These are phyloP conservation scores for Trichoderma pleuroti DNA, from an alignment of 2,329 filamentous ascomycete genomes.

Conservation along the genomic window DNA sequence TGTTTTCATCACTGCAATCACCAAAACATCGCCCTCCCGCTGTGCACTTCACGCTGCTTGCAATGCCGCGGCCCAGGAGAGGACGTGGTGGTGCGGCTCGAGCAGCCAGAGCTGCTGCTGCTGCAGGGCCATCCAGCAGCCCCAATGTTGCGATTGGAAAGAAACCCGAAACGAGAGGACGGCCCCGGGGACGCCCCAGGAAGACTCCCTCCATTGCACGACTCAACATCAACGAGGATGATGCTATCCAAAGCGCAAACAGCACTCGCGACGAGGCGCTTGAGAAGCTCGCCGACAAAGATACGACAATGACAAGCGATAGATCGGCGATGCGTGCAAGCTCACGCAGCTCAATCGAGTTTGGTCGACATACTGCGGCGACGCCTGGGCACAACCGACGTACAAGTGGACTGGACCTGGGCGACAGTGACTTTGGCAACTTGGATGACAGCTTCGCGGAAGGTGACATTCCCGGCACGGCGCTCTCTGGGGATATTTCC, in stretches of 20 bases:
- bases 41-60: neutral
- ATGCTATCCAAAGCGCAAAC: slow-evolving; percentile 27
- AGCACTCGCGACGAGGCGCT: slow-evolving; percentile 37
- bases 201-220: slow-evolving; percentile 20
- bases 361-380: slow-evolving; percentile 35
- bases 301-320: slow-evolving; percentile 30
- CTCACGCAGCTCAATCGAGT: slow-evolving; percentile 35
- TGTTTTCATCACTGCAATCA: neutral
- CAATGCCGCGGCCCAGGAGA: slow-evolving; percentile 32
- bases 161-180: slow-evolving; percentile 26
- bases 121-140: neutral
- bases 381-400: slow-evolving; percentile 34
- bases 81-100: slow-evolving; percentile 28
- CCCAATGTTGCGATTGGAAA: slow-evolving; percentile 13
- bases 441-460: slow-evolving; percentile 43
- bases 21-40: neutral
- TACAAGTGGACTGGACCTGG: slow-evolving; percentile 47
- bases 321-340: slow-evolving; percentile 29
- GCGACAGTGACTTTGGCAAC: slow-evolving; percentile 47
- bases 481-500: slow-evolving; percentile 43
- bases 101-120: slow-evolving; percentile 24
- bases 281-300: slow-evolving; percentile 34
- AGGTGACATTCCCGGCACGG: slow-evolving; percentile 33
- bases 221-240: slow-evolving; percentile 26
- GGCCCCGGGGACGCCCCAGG: slow-evolving; percentile 23